Base-by-base conservation (phyloP, 305 asterid species). In the Fraxinus floribunda region DNA sequence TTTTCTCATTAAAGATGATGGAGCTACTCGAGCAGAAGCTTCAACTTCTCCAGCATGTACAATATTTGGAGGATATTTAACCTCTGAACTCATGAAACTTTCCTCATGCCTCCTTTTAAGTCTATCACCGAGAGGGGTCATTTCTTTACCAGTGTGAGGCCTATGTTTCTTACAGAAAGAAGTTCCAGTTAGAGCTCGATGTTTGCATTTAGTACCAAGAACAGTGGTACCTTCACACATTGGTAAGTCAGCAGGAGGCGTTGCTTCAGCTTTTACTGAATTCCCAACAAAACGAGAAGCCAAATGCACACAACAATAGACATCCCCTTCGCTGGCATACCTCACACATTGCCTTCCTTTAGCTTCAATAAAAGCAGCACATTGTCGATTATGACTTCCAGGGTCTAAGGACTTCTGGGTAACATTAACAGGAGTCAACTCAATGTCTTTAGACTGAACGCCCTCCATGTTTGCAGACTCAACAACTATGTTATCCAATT, bases 171-270 rank as follows among this genome's bases (percentile, higher is more conserved):
- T 97, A 90, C 99, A 97, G 90, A 95, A 95, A 80, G 98, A 88
- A 79, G 90, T 89, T 84, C 98, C 98, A 6, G 77, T 83, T 34
- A 97, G 88, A 39, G 99, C 93, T 72, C 98, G 91, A 89, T 97
- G 99, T 88, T 95, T 97, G 88, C 99, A 97, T 85, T 93, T 95
- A 78, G 97, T 93, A 55, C 98, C 98, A 76, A 95, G 97, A 84
- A 97, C 98, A 1, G 99, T 97, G 81, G 98, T 95, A 72, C 99
- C 99, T 85, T 92, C 97, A 86, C 99, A 97, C 98, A 93, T 92
- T 49, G 94, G 92, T 55, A 92, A 88, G 80, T 95, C 98, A 78
- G 80, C 74, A 62, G 87, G 85, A 78, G 87, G 83, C 10, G 80
- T 77, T 80, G 85, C 79, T 88, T 91, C 98, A 44, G 87, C 84